These are phyloP conservation scores for Nemania bipapillata DNA, from an alignment of 2,329 filamentous ascomycete species.

Conservation along the genomic window DNA sequence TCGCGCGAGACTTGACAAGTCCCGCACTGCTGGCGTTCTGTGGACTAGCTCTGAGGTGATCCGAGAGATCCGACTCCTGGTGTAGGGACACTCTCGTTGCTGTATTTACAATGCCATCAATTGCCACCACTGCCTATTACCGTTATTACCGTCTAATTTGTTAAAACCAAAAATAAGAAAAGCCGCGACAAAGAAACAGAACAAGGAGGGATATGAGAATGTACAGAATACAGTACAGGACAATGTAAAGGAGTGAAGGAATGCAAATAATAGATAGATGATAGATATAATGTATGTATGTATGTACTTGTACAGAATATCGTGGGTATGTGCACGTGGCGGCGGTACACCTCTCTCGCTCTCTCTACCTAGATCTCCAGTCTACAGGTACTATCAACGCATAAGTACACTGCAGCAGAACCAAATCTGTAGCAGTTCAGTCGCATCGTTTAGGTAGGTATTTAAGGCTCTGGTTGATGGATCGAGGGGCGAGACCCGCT, in stretches of 20 bases:
- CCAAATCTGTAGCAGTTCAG: background rate
- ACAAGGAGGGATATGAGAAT: background rate
- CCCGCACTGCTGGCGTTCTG: conserved; percentile 17
- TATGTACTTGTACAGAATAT: too few relatives aligned
- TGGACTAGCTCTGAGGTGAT: conserved; percentile 14
- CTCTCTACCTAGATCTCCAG: too few relatives aligned
- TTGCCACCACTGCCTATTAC: conserved; percentile 1
- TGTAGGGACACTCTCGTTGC: conserved; percentile 9
- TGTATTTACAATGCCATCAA: conserved; percentile 32
- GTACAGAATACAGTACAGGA: background rate
- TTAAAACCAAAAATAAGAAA: background rate
- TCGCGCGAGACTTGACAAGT: conserved; percentile 10
- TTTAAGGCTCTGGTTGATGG: background rate
- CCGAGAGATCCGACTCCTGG: conserved; percentile 31
- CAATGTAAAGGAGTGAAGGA: background rate
- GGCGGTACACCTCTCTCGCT: too few relatives aligned
- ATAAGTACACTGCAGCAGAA: too few relatives aligned
- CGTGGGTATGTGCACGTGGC: too few relatives aligned
- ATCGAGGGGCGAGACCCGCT: conserved; percentile 7
- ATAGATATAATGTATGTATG: background rate
- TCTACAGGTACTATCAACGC: too few relatives aligned
- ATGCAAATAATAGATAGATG: background rate
- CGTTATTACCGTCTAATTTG: background rate
- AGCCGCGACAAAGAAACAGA: background rate
- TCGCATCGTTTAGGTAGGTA: background rate